Conservation (phyloP, 306 rosid species). For the Begonia peltatifolia region DNA sequence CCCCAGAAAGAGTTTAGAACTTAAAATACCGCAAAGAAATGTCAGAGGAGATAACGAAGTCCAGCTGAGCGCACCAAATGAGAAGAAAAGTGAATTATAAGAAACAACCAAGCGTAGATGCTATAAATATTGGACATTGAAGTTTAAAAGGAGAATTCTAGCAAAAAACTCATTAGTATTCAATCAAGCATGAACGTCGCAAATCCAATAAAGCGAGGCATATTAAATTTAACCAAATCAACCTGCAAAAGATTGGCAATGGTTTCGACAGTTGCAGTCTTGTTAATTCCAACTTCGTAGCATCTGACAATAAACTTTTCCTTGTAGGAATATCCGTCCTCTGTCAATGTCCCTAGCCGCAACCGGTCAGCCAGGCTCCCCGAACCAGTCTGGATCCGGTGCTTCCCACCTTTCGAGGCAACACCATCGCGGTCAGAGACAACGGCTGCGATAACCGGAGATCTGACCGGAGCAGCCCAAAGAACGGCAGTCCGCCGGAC, state of each 20-base stretch:
- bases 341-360: conserved; percentile 72
- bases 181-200: not conserved
- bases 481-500: conserved; percentile 18
- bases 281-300: conserved; percentile 93
- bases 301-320: conserved; percentile 86
- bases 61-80: too few relatives aligned
- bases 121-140: too few relatives aligned
- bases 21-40: too few relatives aligned
- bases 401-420: conserved; percentile 13
- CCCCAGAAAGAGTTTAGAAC: too few relatives aligned
- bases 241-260: conserved; percentile 97
- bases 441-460: conserved; percentile 19
- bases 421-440: conserved; percentile 29
- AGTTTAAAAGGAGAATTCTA: too few relatives aligned
- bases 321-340: conserved; percentile 67
- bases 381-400: conserved; percentile 22
- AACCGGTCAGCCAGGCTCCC: conserved; percentile 53
- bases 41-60: too few relatives aligned
- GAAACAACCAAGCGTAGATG: too few relatives aligned
- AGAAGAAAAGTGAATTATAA: too few relatives aligned
- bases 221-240: not conserved
- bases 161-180: too few relatives aligned
- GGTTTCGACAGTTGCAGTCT: conserved; percentile 94
- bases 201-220: not conserved
- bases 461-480: conserved; percentile 5